Base-by-base conservation (phyloP, 2,329 filamentous ascomycete genomes). In the Ilyonectria destructans region DNA sequence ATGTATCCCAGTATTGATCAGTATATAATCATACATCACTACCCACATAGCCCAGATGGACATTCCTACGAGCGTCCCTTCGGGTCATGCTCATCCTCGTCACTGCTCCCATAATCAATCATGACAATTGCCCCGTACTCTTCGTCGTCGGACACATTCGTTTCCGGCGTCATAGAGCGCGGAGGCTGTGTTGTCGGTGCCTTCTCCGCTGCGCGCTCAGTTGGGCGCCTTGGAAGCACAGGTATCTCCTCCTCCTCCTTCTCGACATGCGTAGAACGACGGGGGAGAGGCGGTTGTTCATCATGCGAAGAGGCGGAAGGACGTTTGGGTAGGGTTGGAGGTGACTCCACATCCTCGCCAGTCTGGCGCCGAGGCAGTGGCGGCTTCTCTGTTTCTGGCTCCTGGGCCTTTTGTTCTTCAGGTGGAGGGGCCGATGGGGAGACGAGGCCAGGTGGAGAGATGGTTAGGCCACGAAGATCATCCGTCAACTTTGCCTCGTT, bases 81-180 rank as follows among this genome's bases (percentile, higher is more conserved):
- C 1, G 9, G 9, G 9, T 17, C 40, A 19, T 40, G 31, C 13
- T 57, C 64, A 21, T 73, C 77, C 5, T 58, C 62, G 43, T 81
- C 79, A 10, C 73, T 56, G 26, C 37, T 77, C 13, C 80, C 81
- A 43, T 84, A 77, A 48, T 80, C 77, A 23, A 80, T 75, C 83
- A 84, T 82, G 26, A 68, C 73, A 37, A 84, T 84, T 5, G 74
- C 77, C 2, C 70, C 71, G 54, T 80, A 80, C 37, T 80, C 80
- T 17, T 80, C 82, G 10, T 83, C 79, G 8, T 82, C 80, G 1
- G 71, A 70, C 17, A 65, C 61, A 60, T 77, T 75, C 6, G 76
- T 73, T 4, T 72, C 73, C 3, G 75, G 76, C 5, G 79, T 77
- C 52, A 73, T 65, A 8, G 77, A 71, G 19, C 76, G 71, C 9